These are phyloP conservation scores for maize (Zea mays) DNA, from an alignment of 176 grass and related monocot species.

Conservation along the genomic window DNA sequence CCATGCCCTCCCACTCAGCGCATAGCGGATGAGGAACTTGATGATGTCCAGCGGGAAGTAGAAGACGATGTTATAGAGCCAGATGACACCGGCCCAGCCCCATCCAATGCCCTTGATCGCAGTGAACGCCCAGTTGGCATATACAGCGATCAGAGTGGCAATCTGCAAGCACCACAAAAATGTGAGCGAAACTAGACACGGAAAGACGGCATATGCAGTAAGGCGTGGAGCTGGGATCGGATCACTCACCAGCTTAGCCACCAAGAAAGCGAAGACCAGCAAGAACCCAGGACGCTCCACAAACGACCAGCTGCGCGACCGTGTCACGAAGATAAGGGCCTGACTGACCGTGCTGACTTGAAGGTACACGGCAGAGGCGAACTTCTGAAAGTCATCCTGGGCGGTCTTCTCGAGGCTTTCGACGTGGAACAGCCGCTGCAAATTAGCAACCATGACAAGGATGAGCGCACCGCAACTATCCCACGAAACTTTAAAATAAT, in stretches of 20 bases:
- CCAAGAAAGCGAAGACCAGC: slow-evolving; percentile 72
- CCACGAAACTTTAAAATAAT: not conserved
- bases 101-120: slow-evolving; percentile 90
- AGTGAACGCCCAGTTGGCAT: slow-evolving; percentile 71
- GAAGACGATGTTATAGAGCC: slow-evolving; percentile 81
- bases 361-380: slow-evolving; percentile 84
- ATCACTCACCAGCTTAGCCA: slow-evolving; percentile 68
- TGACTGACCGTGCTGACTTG: slow-evolving; percentile 95
- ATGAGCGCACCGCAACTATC: slow-evolving; percentile 6
- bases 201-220: not conserved
- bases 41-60: slow-evolving; percentile 86
- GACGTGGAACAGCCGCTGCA: slow-evolving; percentile 72
- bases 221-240: slow-evolving; percentile 1
- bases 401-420: slow-evolving; percentile 85
- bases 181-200: not conserved
- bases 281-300: slow-evolving; percentile 81
- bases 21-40: slow-evolving; percentile 86
- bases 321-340: slow-evolving; percentile 85
- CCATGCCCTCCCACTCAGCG: slow-evolving; percentile 76
- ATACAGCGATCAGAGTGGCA: slow-evolving; percentile 80
- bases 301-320: slow-evolving; percentile 92
- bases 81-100: slow-evolving; percentile 89
- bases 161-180: slow-evolving; percentile 48
- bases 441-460: slow-evolving; percentile 24
- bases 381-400: slow-evolving; percentile 80